These are phyloP conservation scores for Septoria petroselini DNA, from an alignment of 2,329 filamentous ascomycete genomes.

Conservation along the genomic window DNA sequence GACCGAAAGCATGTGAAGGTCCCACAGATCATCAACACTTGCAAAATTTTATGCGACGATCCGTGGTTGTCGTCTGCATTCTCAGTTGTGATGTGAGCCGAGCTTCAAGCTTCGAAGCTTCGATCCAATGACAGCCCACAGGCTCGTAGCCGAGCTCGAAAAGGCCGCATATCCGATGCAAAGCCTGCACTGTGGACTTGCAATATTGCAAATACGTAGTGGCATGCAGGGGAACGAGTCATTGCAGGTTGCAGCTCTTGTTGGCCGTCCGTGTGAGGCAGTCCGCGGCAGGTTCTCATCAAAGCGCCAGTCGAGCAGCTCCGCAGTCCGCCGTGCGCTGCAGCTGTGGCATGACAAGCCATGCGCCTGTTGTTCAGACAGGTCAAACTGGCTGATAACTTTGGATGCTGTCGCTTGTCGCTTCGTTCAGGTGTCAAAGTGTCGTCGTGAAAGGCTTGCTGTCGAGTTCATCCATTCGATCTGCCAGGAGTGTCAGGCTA, in stretches of 20 bases:
- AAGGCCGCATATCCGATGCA: background rate
- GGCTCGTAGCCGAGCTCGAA: constrained; percentile 2
- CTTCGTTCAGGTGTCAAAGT: no score
- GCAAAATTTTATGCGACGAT: constrained; percentile 6
- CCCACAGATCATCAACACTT: background rate
- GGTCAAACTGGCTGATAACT: background rate
- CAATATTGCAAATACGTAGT: background rate
- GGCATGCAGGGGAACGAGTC: background rate
- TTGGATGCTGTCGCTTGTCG: background rate
- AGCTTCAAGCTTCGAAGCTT: constrained; percentile 8
- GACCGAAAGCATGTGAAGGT: background rate
- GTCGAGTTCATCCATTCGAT: constrained; percentile 20
- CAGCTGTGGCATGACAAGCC: no score
- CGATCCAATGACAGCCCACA: constrained; percentile 5
- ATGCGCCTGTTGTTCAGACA: no score
- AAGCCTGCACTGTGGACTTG: background rate
- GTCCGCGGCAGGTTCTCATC: background rate
- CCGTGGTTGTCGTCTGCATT: background rate
- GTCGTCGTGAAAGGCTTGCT: background rate
- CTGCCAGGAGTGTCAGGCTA: constrained; percentile 24
- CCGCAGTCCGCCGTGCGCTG: background rate
- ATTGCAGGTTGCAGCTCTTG: background rate
- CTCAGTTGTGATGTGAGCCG: background rate
- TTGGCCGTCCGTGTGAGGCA: background rate
- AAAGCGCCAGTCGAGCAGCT: background rate